phyloP scores from a whole-genome alignment of 23 red algal genomes.

The Gracilaria vermiculophylla region DNA sequence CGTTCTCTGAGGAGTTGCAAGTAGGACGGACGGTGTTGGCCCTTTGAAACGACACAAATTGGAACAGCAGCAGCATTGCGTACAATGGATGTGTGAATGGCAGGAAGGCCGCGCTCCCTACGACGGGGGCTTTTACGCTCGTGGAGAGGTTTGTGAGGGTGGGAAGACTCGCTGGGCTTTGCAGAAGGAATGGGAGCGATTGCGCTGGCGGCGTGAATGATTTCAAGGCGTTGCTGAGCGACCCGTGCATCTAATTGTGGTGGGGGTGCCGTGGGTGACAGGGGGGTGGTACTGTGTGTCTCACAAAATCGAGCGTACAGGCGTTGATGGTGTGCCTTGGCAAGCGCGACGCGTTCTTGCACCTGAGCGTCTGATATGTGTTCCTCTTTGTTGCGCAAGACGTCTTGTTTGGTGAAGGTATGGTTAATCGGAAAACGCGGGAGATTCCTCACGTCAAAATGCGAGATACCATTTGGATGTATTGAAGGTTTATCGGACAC shows the following conservation, averaged over 20 bases:
- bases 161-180: neutral
- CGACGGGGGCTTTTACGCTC: constrained; percentile 19
- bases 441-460: constrained; percentile 47
- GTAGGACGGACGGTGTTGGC: constrained; percentile 18
- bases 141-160: neutral
- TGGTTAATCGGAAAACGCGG: constrained; percentile 24
- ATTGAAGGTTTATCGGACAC: constrained; percentile 2
- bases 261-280: neutral
- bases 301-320: constrained; percentile 37
- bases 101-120: neutral
- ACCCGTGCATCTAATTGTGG: constrained; percentile 27
- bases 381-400: constrained; percentile 8
- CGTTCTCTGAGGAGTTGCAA: constrained; percentile 39
- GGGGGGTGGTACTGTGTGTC: neutral
- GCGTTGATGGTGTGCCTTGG: constrained; percentile 39
- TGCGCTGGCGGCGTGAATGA: constrained; percentile 14
- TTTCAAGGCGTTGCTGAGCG: constrained; percentile 38
- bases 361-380: neutral
- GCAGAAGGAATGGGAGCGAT: neutral
- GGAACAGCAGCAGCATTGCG: constrained; percentile 33
- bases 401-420: constrained; percentile 31
- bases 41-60: constrained; percentile 32
- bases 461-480: constrained; percentile 9
- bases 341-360: constrained; percentile 14
- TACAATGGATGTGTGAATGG: constrained; percentile 4